These are phyloP conservation scores for Scutellaria galericulata DNA, from an alignment of 257 asterid genomes.

Conservation along the genomic window DNA sequence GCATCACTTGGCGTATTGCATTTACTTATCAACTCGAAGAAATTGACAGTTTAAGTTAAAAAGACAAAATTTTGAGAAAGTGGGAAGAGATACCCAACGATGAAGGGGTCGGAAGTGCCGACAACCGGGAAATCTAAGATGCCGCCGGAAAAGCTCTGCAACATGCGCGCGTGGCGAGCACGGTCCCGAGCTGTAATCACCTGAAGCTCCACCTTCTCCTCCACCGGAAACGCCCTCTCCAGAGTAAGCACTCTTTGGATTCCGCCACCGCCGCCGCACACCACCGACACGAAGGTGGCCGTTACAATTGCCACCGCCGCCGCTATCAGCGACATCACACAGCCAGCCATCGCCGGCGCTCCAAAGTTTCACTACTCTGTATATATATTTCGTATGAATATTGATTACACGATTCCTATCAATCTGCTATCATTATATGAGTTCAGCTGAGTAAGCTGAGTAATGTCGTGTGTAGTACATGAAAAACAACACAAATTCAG, in stretches of 20 bases:
- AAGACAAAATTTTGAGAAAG: background rate
- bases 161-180: slow-evolving; percentile 74
- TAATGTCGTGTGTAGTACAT: slow-evolving; percentile 13
- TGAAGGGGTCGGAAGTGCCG: slow-evolving; percentile 81
- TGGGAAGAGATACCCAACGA: slow-evolving; percentile 63
- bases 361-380: slow-evolving; percentile 9
- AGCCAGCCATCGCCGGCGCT: slow-evolving; percentile 58
- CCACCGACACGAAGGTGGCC: slow-evolving; percentile 34
- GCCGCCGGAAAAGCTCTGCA: slow-evolving; percentile 75
- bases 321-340: slow-evolving; percentile 33
- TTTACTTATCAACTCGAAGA: background rate
- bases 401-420: background rate
- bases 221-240: slow-evolving; percentile 68
- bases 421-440: slow-evolving; percentile 15
- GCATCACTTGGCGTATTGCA: slow-evolving; percentile 2
- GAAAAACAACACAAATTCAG: slow-evolving; percentile 18
- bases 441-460: slow-evolving; percentile 19
- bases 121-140: slow-evolving; percentile 70
- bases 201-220: slow-evolving; percentile 58
- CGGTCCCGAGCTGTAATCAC: slow-evolving; percentile 72
- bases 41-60: background rate
- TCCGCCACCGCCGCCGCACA: slow-evolving; percentile 42
- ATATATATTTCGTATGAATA: background rate
- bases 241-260: slow-evolving; percentile 56
- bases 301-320: slow-evolving; percentile 37